Evolutionary conservation across 176 grass and related monocot genomes (phyloP).

Genomic region (Canna indica): DNA sequence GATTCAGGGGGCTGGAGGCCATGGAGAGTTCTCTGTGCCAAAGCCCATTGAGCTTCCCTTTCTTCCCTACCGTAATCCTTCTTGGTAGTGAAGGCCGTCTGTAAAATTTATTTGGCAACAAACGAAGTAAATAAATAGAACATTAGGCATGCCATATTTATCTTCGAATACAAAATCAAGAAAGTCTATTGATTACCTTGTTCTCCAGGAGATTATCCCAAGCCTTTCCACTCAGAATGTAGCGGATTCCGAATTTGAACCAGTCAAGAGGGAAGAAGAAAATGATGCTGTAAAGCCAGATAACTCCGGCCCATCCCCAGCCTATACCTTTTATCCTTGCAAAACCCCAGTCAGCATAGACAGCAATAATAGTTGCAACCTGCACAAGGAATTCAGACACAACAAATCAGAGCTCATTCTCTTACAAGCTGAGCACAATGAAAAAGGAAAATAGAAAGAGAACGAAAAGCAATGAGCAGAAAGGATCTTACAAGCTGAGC

Average conservation of each 20-base stretch:
- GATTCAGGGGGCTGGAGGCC: slow-evolving; percentile 16
- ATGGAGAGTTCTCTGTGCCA: slow-evolving; percentile 19
- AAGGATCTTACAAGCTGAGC: slow-evolving; percentile 13
- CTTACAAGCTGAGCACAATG: not conserved
- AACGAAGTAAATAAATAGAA: not conserved
- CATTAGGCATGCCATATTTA: not conserved
- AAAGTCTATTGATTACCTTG: not conserved
- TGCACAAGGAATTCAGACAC: not conserved
- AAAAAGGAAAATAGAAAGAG: not conserved
- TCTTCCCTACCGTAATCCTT: slow-evolving; percentile 23
- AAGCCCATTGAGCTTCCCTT: slow-evolving; percentile 23
- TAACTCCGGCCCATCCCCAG: slow-evolving; percentile 22
- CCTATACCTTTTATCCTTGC: slow-evolving; percentile 16
- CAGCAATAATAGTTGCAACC: slow-evolving; percentile 18
- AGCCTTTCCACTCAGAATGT: slow-evolving; percentile 20
- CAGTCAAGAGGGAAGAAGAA: slow-evolving; percentile 22
- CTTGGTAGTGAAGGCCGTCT: slow-evolving; percentile 19
- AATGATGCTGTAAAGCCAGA: slow-evolving; percentile 18
- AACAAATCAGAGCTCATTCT: not conserved
- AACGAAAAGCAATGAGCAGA: not conserved
- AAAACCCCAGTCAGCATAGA: slow-evolving; percentile 21
- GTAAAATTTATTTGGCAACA: not conserved
- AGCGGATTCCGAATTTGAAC: slow-evolving; percentile 19
- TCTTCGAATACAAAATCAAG: not conserved
- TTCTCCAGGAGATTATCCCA: slow-evolving; percentile 21